These are phyloP conservation scores for Saturnispora sanitii DNA, from an alignment of 805 yeast species.

Conservation along the genomic window DNA sequence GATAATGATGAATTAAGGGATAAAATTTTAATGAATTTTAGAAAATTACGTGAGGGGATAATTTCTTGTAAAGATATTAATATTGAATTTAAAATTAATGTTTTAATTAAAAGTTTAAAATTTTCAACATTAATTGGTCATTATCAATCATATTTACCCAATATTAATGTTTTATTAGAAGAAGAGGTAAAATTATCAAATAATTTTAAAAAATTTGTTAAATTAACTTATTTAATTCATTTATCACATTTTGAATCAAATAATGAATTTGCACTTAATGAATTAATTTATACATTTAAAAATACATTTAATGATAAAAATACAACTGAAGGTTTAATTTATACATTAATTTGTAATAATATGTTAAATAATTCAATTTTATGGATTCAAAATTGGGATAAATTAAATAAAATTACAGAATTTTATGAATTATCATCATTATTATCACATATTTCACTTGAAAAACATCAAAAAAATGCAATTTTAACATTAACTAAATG, in stretches of 20 bases:
- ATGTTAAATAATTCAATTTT: background rate
- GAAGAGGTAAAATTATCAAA: too few relatives aligned
- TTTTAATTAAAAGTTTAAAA: constrained; percentile 39
- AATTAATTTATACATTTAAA: constrained; percentile 11
- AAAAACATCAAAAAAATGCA: background rate
- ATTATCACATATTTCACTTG: background rate
- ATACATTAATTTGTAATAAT: background rate
- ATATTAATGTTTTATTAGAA: constrained; percentile 31
- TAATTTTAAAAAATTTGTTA: too few relatives aligned
- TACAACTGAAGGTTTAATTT: background rate
- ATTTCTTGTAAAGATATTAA: constrained; percentile 25
- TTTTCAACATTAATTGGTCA: constrained; percentile 37
- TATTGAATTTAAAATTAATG: constrained; percentile 33
- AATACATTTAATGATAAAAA: background rate
- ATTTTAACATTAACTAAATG: background rate
- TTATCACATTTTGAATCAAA: constrained; percentile 32
- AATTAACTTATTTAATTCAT: constrained; percentile 37
- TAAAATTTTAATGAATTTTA: constrained; percentile 28
- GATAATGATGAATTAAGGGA: constrained; percentile 15
- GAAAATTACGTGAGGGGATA: constrained; percentile 50
- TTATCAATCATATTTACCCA: constrained; percentile 46
- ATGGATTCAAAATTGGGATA: constrained; percentile 6
- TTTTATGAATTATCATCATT: background rate
- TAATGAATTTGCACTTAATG: constrained; percentile 24
- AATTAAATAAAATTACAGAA: background rate